Base-by-base conservation (phyloP, 441 rosid species). In the Populus hybrid region DNA sequence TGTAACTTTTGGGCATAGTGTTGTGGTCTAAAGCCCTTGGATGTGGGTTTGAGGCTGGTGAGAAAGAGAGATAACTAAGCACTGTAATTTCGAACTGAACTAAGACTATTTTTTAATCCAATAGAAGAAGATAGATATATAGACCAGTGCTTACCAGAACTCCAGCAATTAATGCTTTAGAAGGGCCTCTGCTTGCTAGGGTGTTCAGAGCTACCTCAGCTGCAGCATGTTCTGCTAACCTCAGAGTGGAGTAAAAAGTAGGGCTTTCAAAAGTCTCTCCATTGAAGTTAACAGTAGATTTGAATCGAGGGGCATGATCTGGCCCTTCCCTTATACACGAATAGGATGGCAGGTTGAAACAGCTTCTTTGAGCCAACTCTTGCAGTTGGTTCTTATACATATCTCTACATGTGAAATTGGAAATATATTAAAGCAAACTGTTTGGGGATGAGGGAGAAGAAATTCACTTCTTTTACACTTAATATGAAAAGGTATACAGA, bases 211-310 rank as follows among this genome's bases (percentile, higher is more conserved):
- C 92, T 70, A 90, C 88, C 86, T 90, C 93, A 63, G 97, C 95
- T 59, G 95, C 96, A 46, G 92, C 88, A 85, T 90, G 95, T 76
- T 91, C 92, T 67, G 95, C 95, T 78, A 87, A 92, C 83, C 93
- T 88, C 75, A 91, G 84, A 73, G 95, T 91, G 32, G 90, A 88
- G 80, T 89, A 89, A 79, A 89, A 91, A 61, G 79, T 73, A n/a
- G 93, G 93, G 75, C 98, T 90, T 77, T 90, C 95, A 82, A 91
- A 93, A 78, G 88, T 82, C 81, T 93, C 98, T 64, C 98, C 95
- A 83, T 90, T 93, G 88, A 93, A 93, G 84, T 90, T 93, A 67
- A 91, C 96, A 38, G 92, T 84, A 50, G 95, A 93, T 88, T 91
- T 93, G 81, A 93, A 91, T 74, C 93, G 87, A 81, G 95, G 97